Percentiles rank a stretch among this genome's conserved stretches.
phyloP scores from a whole-genome alignment of 495 filamentous ascomycete genomes.

The Talaromyces thailandensis region DNA sequence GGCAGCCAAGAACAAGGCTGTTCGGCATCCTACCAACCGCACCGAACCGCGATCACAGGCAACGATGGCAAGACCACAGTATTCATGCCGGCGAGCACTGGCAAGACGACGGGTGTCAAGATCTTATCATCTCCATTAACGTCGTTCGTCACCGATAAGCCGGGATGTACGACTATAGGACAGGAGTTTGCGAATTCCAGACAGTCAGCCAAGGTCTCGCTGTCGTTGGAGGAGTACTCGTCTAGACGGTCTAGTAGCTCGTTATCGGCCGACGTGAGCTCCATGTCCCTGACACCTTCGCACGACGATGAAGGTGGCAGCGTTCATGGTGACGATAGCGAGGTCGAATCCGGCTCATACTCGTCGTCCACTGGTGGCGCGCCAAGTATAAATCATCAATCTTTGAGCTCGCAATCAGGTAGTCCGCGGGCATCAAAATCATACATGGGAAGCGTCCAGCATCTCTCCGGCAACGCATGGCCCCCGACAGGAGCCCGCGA shows the following conservation, averaged over 20 bases:
- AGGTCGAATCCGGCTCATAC: slow-evolving; percentile 19
- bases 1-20: slow-evolving; percentile 51
- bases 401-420: slow-evolving; percentile 12
- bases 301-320: slow-evolving; percentile 24
- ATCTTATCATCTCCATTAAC: slow-evolving; percentile 37
- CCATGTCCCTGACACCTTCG: slow-evolving; percentile 20
- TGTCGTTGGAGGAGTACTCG: slow-evolving; percentile 3
- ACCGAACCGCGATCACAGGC: slow-evolving; percentile 59
- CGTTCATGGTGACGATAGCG: slow-evolving; percentile 21
- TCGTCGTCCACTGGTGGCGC: slow-evolving; percentile 9
- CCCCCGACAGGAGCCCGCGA: slow-evolving; percentile 32
- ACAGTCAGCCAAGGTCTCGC: slow-evolving; percentile 5
- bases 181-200: slow-evolving; percentile 1
- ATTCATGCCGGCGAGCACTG: slow-evolving; percentile 78
- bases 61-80: slow-evolving; percentile 72
- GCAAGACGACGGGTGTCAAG: slow-evolving; percentile 52
- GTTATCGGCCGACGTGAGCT: slow-evolving; percentile 30
- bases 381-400: slow-evolving; percentile 24
- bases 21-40: slow-evolving; percentile 62
- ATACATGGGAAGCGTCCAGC: neutral
- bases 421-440: neutral
- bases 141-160: neutral
- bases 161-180: slow-evolving; percentile 6
- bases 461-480: slow-evolving; percentile 17
- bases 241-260: slow-evolving; percentile 14